A percentile compares a stretch with the other conserved stretches of the same genome.
Conservation (phyloP, 2,329 filamentous ascomycete genomes). For the Botrytis pseudocinerea region DNA sequence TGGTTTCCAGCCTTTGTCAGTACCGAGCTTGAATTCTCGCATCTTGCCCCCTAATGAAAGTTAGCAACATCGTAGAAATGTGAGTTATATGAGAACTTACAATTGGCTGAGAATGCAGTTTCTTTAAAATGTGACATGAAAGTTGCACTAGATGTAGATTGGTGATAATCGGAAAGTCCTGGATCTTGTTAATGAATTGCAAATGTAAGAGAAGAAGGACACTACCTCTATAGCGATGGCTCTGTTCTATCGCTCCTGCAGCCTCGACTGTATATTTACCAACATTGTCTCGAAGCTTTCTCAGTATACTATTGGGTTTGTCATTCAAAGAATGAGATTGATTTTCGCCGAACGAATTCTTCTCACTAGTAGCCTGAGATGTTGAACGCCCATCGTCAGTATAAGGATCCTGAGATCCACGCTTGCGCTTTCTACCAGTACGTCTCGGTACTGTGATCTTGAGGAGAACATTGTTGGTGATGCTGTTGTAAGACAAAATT, state of each 20-base stretch:
- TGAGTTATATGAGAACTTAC: constrained; percentile 47
- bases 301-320: constrained; percentile 56
- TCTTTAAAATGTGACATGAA: constrained; percentile 73
- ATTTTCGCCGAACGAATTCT: constrained; percentile 36
- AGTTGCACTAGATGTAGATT: constrained; percentile 64
- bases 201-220: background rate
- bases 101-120: constrained; percentile 69
- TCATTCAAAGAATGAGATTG: constrained; percentile 52
- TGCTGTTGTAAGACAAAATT: constrained; percentile 71
- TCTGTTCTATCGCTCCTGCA: constrained; percentile 72
- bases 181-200: constrained; percentile 15
- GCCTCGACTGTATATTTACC: constrained; percentile 66
- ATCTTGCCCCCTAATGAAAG: constrained; percentile 52
- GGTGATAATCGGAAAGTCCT: constrained; percentile 84
- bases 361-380: background rate
- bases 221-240: constrained; percentile 78
- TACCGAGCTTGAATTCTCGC: constrained; percentile 66
- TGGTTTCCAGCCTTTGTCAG: constrained; percentile 57
- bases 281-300: constrained; percentile 69
- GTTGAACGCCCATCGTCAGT: constrained; percentile 39
- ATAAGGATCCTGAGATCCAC: constrained; percentile 70
- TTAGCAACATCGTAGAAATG: constrained; percentile 26
- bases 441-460: constrained; percentile 84
- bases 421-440: constrained; percentile 82
- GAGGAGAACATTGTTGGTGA: constrained; percentile 80